Evolutionary conservation across 306 rosid genomes (phyloP).

Genomic region (Casuarina equisetifolia): DNA sequence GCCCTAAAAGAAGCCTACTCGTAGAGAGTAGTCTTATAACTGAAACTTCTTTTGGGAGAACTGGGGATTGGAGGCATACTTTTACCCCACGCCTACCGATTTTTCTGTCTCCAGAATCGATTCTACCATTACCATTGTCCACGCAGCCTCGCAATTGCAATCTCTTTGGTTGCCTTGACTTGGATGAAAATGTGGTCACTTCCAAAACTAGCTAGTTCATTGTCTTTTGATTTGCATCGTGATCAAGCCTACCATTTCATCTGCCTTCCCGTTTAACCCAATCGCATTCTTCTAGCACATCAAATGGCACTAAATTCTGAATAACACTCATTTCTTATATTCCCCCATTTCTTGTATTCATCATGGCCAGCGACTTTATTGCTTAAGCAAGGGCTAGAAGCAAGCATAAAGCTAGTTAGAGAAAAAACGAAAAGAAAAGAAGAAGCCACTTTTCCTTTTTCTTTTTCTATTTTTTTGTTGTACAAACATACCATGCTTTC

Average conservation of each 20-base stretch:
- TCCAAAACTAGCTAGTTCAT: too few species aligned
- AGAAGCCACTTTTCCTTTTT: neutral
- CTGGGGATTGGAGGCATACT: neutral
- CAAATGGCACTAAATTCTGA: too few species aligned
- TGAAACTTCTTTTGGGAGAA: neutral
- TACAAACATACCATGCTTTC: neutral
- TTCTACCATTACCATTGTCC: neutral
- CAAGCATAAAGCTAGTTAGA: neutral
- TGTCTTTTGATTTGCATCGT: too few species aligned
- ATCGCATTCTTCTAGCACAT: too few species aligned
- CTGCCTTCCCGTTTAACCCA: too few species aligned
- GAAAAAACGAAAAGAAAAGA: neutral
- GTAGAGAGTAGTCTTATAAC: too few species aligned
- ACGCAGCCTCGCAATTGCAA: neutral
- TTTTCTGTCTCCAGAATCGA: neutral
- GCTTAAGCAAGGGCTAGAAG: too few species aligned
- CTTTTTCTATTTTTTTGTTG: neutral
- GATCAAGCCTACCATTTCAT: too few species aligned
- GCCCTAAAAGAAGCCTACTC: too few species aligned
- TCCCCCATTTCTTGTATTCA: too few species aligned
- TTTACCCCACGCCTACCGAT: neutral
- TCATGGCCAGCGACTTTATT: too few species aligned
- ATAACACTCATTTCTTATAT: too few species aligned
- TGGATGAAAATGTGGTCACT: neutral
- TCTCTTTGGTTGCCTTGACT: neutral